phyloP scores from a whole-genome alignment of 1,139 yeast genomes.

The Sporopachydermia cereana region DNA sequence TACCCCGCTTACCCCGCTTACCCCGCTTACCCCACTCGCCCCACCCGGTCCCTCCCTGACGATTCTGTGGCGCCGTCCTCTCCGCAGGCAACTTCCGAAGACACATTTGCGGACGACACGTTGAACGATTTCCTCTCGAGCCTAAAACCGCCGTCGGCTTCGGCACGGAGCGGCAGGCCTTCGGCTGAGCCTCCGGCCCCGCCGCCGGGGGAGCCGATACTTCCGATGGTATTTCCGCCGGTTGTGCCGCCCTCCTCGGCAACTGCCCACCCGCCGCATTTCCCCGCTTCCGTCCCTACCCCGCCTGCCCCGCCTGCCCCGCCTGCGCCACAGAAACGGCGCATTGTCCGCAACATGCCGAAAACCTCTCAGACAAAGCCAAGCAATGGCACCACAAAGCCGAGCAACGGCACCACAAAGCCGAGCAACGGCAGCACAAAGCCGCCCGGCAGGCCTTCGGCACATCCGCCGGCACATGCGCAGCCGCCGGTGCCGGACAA shows the following conservation, averaged over 20 bases:
- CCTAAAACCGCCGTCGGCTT: neutral
- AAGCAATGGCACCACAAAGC: no score
- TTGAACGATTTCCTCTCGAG: neutral
- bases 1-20: no score
- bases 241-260: no score
- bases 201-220: neutral
- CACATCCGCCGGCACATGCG: neutral
- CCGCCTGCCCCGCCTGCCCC: no score
- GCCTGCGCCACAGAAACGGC: no score
- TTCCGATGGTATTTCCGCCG: neutral
- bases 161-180: neutral
- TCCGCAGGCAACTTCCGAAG: neutral
- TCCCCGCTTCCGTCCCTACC: no score
- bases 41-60: neutral
- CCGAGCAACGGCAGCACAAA: neutral
- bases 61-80: neutral
- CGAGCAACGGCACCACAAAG: neutral
- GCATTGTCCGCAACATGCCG: neutral
- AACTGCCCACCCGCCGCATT: no score
- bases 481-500: neutral
- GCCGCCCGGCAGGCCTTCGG: neutral
- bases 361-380: no score
- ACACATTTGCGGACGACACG: slow-evolving; percentile 4
- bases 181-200: neutral
- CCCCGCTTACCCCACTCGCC: no score